phyloP scores from a whole-genome alignment of 352 stramenopile species.

The Globisporangium ultimum region DNA sequence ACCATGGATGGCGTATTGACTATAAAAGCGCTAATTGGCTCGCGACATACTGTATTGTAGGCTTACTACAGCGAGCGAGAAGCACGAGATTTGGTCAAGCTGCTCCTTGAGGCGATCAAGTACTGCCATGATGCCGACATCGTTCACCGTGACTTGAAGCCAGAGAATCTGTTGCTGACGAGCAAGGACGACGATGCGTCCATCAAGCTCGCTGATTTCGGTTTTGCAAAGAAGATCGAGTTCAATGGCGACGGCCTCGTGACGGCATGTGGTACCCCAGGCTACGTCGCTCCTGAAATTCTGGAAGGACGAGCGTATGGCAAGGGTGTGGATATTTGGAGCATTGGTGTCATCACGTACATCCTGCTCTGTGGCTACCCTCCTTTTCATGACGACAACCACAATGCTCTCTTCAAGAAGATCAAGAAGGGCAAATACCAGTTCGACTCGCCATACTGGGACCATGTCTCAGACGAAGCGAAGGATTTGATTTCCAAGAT shows the following conservation, averaged over 20 bases:
- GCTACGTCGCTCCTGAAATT: constrained; percentile 84
- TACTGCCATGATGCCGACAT: constrained; percentile 88
- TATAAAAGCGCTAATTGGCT: background rate
- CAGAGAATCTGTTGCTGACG: constrained; percentile 79
- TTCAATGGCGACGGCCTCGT: constrained; percentile 67
- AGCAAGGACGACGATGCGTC: constrained; percentile 81
- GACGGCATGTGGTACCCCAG: constrained; percentile 78
- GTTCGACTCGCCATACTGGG: constrained; percentile 96
- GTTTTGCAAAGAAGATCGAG: constrained; percentile 83
- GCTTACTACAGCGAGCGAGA: constrained; percentile 90
- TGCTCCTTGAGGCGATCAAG: constrained; percentile 85
- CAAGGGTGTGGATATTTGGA: constrained; percentile 87
- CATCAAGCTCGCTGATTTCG: constrained; percentile 87
- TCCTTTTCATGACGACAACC: constrained; percentile 92
- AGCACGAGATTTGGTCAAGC: constrained; percentile 79
- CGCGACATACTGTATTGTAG: constrained; percentile 21
- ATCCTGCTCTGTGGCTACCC: constrained; percentile 85
- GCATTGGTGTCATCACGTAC: constrained; percentile 89
- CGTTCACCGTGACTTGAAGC: constrained; percentile 83
- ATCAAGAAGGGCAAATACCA: constrained; percentile 94
- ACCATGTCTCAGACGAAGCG: constrained; percentile 90
- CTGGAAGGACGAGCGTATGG: constrained; percentile 74
- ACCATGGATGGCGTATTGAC: background rate
- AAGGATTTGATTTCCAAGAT: constrained; percentile 95
- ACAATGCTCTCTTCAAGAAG: constrained; percentile 92